Evolutionary conservation across 2,329 filamentous ascomycete genomes (phyloP), one percentile per base, ranked within the genome.

Genomic region (Pyrenochaeta sp.): DNA sequence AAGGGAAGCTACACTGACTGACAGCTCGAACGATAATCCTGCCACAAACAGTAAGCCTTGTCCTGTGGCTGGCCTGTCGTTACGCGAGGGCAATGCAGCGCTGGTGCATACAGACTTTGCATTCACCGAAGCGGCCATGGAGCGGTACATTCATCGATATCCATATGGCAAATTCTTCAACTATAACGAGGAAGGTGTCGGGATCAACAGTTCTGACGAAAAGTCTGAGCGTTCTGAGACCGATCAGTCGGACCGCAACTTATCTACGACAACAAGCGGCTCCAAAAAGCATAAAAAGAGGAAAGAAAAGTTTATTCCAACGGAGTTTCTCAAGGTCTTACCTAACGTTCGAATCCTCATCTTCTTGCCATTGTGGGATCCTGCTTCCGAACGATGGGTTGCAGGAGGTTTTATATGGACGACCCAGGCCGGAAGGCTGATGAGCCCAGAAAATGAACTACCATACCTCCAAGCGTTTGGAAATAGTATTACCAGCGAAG

Each of bases 321-420:
- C 62, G 2, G 73, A 76, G 43, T 69, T 76, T 24, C 51, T 75
- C 10, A 68, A 67, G 32, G 67, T 73, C 10, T 55, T 77, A 28
- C 75, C 74, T 4, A 72, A 68, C 45, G 75, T 76, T 1, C 62
- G 74, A 34, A 77, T 71, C 46, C 59, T 78, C 12, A 72, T 77
- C 4, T 76, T 78, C 45, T 57, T 78, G 24, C 77, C 77, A 2
- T 50, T 79, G 6, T 78, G 74, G 71, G 74, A 78, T 50, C 75
- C 71, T 5, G 65, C 66, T 0, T 67, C 68, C 0, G 72, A 75
- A 30, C 59, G 71, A 42, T 78, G 74, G 68, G 68, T 72, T 8
- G 72, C 73, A 2, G 73, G 68, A 47, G 68, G 65, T 19, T 72
- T 77, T 51, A 72, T 74, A 28, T 77, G 75, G 74, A 72, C 73